Evolutionary conservation across 208 protist species (phyloP).

Genomic region (Strigomonas galati): DNA sequence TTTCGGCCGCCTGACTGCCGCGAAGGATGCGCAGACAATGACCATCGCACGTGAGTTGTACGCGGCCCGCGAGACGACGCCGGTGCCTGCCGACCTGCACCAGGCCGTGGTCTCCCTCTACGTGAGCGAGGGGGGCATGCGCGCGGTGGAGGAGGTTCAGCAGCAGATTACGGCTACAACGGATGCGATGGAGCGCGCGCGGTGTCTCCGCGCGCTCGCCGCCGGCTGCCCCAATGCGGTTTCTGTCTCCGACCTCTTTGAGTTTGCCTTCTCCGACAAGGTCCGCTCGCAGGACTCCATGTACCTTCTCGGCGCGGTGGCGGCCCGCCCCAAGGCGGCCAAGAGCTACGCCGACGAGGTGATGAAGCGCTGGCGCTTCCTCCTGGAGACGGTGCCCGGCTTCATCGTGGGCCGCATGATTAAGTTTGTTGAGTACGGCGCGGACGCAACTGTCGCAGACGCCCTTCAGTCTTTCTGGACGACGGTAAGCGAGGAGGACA

Average conservation of each 20-base stretch:
- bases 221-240: slow-evolving; percentile 24
- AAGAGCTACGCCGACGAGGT: slow-evolving; percentile 37
- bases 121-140: slow-evolving; percentile 32
- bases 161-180: slow-evolving; percentile 24
- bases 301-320: slow-evolving; percentile 45
- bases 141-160: slow-evolving; percentile 51
- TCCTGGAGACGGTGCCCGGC: slow-evolving; percentile 46
- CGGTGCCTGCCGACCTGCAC: slow-evolving; percentile 52
- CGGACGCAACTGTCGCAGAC: slow-evolving; percentile 29
- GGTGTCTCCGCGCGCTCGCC: slow-evolving; percentile 49
- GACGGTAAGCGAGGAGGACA: slow-evolving; percentile 32
- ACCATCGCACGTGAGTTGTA: slow-evolving; percentile 38
- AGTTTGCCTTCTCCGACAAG: slow-evolving; percentile 63
- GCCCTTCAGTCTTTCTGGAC: slow-evolving; percentile 49
- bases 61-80: slow-evolving; percentile 24
- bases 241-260: slow-evolving; percentile 43
- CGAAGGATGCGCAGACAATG: slow-evolving; percentile 27
- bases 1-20: slow-evolving; percentile 40
- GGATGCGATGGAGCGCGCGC: slow-evolving; percentile 53
- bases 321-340: slow-evolving; percentile 20
- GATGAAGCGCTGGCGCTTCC: slow-evolving; percentile 29
- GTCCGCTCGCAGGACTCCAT: slow-evolving; percentile 60
- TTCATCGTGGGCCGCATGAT: slow-evolving; percentile 48
- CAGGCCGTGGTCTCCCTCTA: slow-evolving; percentile 37
- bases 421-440: slow-evolving; percentile 41